Conservation (phyloP, 2,329 filamentous ascomycete genomes). For the Hymenoscyphus scutula region DNA sequence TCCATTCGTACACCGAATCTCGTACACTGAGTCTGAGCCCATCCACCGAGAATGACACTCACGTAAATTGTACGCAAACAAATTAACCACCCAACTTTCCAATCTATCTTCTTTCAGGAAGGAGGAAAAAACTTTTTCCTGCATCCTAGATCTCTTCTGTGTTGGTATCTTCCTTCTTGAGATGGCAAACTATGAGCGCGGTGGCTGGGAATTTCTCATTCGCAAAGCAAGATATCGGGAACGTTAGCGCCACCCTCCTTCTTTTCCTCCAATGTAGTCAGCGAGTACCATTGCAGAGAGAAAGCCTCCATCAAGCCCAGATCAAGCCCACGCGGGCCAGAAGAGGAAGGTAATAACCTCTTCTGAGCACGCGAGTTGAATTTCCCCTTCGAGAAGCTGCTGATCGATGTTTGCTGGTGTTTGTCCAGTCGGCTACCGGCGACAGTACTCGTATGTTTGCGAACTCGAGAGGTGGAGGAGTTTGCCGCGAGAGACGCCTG, state of each 20-base stretch:
- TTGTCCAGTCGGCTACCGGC: neutral
- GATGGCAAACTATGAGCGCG: neutral
- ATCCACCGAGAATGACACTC: no score
- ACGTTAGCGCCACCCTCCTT: neutral
- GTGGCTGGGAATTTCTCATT: neutral
- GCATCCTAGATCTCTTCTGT: neutral
- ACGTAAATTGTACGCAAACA: neutral
- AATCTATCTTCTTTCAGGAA: neutral
- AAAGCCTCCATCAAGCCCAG: neutral
- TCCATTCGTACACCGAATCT: neutral
- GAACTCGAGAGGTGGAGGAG: neutral
- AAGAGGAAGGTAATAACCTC: neutral
- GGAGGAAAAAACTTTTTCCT: neutral
- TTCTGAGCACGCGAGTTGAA: neutral
- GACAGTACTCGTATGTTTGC: neutral
- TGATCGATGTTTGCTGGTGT: neutral
- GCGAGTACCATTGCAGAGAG: neutral
- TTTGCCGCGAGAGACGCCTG: neutral
- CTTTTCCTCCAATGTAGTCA: neutral
- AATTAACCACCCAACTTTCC: neutral
- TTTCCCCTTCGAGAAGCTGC: neutral
- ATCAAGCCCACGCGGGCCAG: neutral
- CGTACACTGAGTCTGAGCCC: neutral
- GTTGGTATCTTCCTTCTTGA: neutral
- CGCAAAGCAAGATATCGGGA: neutral